A percentile compares a stretch with the other conserved stretches of the same genome.
These are phyloP conservation scores for Obelidium mucronatum DNA, from an alignment of 192 early-diverging fungal species.

Conservation along the genomic window DNA sequence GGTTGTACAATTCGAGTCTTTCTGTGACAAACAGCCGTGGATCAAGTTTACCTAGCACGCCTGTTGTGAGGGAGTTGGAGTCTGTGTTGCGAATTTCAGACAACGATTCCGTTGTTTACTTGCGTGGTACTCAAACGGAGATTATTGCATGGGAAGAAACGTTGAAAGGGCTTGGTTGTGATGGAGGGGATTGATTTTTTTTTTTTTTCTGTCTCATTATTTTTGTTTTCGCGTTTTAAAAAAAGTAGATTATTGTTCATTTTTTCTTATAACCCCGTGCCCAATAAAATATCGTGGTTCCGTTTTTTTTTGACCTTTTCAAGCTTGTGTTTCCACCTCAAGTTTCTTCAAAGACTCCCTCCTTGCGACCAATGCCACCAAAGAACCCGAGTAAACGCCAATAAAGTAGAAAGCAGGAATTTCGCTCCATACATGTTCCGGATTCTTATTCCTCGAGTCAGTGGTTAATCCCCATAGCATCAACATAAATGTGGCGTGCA, in stretches of 20 bases:
- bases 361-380: background rate
- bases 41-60: background rate
- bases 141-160: conserved; percentile 43
- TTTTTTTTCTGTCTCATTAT: too few relatives aligned
- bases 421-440: background rate
- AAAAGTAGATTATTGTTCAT: too few relatives aligned
- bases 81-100: conserved; percentile 45
- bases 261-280: too few relatives aligned
- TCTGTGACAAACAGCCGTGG: conserved; percentile 12
- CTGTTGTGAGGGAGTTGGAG: conserved; percentile 30
- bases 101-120: conserved; percentile 49
- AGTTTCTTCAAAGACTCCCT: background rate
- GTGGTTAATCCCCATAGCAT: background rate
- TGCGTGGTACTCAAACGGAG: conserved; percentile 39
- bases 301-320: too few relatives aligned
- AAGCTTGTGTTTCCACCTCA: background rate
- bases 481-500: background rate
- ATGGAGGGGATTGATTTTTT: background rate
- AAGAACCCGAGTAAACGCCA: background rate
- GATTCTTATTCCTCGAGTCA: background rate
- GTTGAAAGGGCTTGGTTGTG: conserved; percentile 37
- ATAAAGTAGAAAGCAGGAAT: background rate
- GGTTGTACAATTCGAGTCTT: background rate
- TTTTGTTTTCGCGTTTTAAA: too few relatives aligned
- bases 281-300: too few relatives aligned